Conservation (phyloP, 257 asterid species). For the Gynochthodes officinalis region DNA sequence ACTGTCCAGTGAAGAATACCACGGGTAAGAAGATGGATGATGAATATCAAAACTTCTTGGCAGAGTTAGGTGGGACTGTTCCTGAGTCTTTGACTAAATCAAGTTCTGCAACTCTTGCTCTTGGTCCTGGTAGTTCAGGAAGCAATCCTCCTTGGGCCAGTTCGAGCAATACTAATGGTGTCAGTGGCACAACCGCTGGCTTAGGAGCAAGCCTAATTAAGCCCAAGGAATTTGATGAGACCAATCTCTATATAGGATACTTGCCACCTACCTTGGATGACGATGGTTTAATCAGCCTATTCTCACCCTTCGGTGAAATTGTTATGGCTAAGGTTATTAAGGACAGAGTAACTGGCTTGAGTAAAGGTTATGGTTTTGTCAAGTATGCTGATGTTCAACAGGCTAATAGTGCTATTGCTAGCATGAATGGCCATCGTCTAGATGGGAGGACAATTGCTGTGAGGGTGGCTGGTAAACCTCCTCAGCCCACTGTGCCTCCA, state of each 20-base stretch:
- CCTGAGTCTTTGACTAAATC: slow-evolving; percentile 67
- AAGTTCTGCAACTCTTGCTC: slow-evolving; percentile 56
- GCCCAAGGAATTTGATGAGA: slow-evolving; percentile 89
- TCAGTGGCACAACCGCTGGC: slow-evolving; percentile 46
- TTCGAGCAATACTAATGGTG: slow-evolving; percentile 31
- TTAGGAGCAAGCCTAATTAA: slow-evolving; percentile 48
- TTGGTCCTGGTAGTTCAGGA: slow-evolving; percentile 56
- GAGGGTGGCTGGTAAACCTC: slow-evolving; percentile 91
- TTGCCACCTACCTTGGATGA: slow-evolving; percentile 91
- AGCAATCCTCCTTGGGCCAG: slow-evolving; percentile 85
- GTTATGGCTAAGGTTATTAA: slow-evolving; percentile 97
- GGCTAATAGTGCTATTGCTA: slow-evolving; percentile 82
- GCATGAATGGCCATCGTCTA: slow-evolving; percentile 85
- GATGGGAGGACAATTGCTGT: slow-evolving; percentile 98
- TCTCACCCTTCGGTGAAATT: slow-evolving; percentile 81
- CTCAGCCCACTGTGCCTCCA: slow-evolving; percentile 81
- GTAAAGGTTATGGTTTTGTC: slow-evolving; percentile 95
- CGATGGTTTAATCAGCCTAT: slow-evolving; percentile 74
- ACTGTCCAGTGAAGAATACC: slow-evolving; percentile 87
- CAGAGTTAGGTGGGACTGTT: slow-evolving; percentile 85
- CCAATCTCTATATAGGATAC: slow-evolving; percentile 83
- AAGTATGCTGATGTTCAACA: slow-evolving; percentile 81
- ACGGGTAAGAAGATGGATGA: slow-evolving; percentile 99
- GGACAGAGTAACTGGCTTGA: slow-evolving; percentile 68
- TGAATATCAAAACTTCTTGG: slow-evolving; percentile 87